phyloP scores from a whole-genome alignment of 768 basidiomycete species.

The Lactifluus rugatus region DNA sequence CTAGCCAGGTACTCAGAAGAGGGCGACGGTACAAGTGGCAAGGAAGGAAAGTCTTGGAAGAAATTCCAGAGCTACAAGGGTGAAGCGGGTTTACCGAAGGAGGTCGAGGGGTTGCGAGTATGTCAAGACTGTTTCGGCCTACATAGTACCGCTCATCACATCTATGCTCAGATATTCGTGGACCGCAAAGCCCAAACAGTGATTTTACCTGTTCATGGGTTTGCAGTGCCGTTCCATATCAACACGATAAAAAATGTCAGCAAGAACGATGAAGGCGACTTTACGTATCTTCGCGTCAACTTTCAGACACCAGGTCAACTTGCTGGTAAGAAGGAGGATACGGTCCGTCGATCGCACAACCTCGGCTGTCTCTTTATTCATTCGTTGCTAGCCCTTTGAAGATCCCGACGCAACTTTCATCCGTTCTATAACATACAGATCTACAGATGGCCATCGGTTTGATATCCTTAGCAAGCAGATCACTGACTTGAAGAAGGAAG shows the following conservation, averaged over 20 bases:
- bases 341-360: conserved; percentile 35
- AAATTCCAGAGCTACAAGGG: conserved; percentile 96
- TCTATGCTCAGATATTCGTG: conserved; percentile 59
- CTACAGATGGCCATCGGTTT: conserved; percentile 81
- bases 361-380: neutral
- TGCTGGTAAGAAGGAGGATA: conserved; percentile 97
- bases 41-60: conserved; percentile 91
- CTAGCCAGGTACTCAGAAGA: conserved; percentile 77
- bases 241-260: conserved; percentile 97
- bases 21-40: conserved; percentile 61
- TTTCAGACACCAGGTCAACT: conserved; percentile 98
- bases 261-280: conserved; percentile 95
- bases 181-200: conserved; percentile 88
- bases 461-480: conserved; percentile 85
- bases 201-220: conserved; percentile 88
- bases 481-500: conserved; percentile 91
- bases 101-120: conserved; percentile 73
- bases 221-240: conserved; percentile 95
- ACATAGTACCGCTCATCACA: neutral
- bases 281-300: conserved; percentile 90
- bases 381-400: conserved; percentile 67
- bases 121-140: conserved; percentile 23
- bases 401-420: conserved; percentile 95
- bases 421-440: conserved; percentile 90
- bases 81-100: conserved; percentile 80